Evolutionary conservation across 2,329 filamentous ascomycete species (phyloP), one percentile per base, ranked within the genome.

Genomic region (Cladophialophora immunda): DNA sequence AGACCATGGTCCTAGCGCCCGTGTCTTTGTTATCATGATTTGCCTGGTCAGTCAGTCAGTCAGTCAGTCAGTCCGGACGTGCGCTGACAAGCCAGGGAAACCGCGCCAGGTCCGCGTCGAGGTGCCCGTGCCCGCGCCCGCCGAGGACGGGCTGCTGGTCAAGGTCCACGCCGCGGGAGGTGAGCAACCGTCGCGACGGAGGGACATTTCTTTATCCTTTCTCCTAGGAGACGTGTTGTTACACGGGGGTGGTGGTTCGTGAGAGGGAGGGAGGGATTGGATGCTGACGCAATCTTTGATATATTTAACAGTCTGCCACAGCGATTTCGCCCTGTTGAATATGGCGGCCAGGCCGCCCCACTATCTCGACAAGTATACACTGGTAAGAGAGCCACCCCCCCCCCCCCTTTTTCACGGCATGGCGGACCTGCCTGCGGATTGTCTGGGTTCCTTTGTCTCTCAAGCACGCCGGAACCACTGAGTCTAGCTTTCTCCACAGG

Each of bases 161-260:
- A 68, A 66, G 32, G 34, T 70, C 29, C 65, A 68, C 32, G 68
- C 65, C 15, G 65, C 62, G 22, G 68, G 68, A 57, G 66, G 62
- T 65, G 52, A 38, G 50, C 2, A 25, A n/a, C n/a, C n/a, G n/a
- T n/a, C n/a, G n/a, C n/a, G n/a, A n/a, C n/a, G 17, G 38, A 19
- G 6, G 17, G 17, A 4, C 15, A 15, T 8, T 4, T 41, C 8
- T 17, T 11, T n/a, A n/a, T 19, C 38, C 4, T 41, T n/a, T n/a
- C n/a, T n/a, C n/a, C n/a, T n/a, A n/a, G n/a, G n/a, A n/a, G n/a
- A n/a, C n/a, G n/a, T n/a, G n/a, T n/a, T n/a, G n/a, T n/a, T n/a
- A n/a, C n/a, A n/a, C n/a, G n/a, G n/a, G n/a, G n/a, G n/a, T n/a
- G n/a, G n/a, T n/a, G n/a, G n/a, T n/a, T n/a, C n/a, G n/a, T n/a